Evolutionary conservation across 305 asterid genomes (phyloP).

Genomic region (Plantago coronopus): DNA sequence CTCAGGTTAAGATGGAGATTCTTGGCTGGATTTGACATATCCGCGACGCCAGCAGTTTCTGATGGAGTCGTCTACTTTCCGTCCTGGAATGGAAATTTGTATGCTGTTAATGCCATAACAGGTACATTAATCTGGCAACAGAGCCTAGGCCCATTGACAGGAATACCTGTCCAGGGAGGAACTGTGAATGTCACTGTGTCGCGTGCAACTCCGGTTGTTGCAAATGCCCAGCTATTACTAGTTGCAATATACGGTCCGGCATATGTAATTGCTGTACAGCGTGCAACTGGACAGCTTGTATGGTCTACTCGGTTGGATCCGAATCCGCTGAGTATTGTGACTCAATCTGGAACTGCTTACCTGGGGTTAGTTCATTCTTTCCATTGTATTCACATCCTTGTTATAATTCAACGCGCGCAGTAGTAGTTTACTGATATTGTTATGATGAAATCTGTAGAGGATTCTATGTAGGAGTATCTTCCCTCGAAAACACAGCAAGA

Average conservation of each 20-base stretch:
- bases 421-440: not conserved
- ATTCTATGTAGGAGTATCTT: conserved; percentile 60
- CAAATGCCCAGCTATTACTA: conserved; percentile 33
- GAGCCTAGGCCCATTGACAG: conserved; percentile 44
- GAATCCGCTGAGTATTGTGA: conserved; percentile 35
- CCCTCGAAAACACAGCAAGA: conserved; percentile 44
- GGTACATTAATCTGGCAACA: conserved; percentile 57
- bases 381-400: not conserved
- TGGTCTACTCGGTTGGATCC: conserved; percentile 59
- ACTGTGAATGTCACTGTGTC: conserved; percentile 46
- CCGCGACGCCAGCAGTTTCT: conserved; percentile 69
- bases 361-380: conserved; percentile 31
- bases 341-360: conserved; percentile 54
- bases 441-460: conserved; percentile 24
- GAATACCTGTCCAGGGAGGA: conserved; percentile 33
- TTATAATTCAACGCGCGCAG: not conserved
- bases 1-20: conserved; percentile 56
- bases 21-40: conserved; percentile 64
- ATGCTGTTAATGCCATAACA: conserved; percentile 45
- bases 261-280: conserved; percentile 40
- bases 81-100: conserved; percentile 69
- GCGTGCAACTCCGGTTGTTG: conserved; percentile 63
- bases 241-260: conserved; percentile 64
- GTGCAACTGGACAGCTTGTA: conserved; percentile 44
- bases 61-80: conserved; percentile 62